Evolutionary conservation across 2,329 filamentous ascomycete genomes (phyloP).

Genomic region (Colletotrichum sp.): DNA sequence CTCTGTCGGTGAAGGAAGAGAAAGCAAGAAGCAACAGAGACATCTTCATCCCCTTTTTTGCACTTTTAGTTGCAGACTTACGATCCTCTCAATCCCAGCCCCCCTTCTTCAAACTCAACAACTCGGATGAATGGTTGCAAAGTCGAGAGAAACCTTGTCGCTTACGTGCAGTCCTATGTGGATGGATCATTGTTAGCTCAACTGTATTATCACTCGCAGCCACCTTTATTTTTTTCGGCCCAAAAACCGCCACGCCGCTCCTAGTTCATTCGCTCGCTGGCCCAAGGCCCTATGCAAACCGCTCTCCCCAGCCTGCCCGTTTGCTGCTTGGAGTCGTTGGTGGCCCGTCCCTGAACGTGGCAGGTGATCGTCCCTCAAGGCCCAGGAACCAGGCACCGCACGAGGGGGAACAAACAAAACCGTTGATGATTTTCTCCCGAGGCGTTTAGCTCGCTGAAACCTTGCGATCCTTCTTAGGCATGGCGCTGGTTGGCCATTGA

Average conservation of each 20-base stretch:
- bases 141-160: background rate
- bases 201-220: background rate
- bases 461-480: background rate
- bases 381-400: constrained; percentile 1
- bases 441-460: background rate
- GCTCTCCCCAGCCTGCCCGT: background rate
- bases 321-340: background rate
- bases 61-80: background rate
- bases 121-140: background rate
- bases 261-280: background rate
- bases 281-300: background rate
- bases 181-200: background rate
- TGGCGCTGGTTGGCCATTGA: background rate
- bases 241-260: background rate
- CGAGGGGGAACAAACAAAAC: background rate
- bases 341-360: background rate
- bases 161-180: background rate
- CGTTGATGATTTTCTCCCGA: background rate
- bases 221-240: constrained; percentile 1
- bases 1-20: background rate
- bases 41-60: background rate
- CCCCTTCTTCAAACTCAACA: background rate
- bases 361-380: constrained; percentile 8
- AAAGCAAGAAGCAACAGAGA: background rate
- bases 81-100: background rate